phyloP scores from a whole-genome alignment of 225 moss, liverwort and hornwort genomes.

The Physcomitrium patens region DNA sequence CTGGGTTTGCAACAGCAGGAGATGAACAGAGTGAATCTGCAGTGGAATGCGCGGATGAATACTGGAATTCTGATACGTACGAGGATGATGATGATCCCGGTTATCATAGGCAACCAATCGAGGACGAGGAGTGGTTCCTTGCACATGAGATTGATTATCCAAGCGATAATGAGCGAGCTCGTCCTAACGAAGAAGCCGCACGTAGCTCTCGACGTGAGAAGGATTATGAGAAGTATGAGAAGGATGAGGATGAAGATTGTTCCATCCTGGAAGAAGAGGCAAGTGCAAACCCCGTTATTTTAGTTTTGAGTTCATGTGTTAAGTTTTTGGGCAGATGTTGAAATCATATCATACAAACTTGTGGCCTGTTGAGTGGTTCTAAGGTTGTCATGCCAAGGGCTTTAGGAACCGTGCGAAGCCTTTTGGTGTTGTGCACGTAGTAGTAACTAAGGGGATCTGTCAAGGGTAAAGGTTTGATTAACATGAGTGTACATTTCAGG shows the following conservation, averaged over 20 bases:
- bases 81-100: constrained; percentile 99
- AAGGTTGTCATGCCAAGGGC: neutral
- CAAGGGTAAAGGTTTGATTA: too few relatives aligned
- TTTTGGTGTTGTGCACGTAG: neutral
- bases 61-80: constrained; percentile 96
- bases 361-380: neutral
- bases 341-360: neutral
- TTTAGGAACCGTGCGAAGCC: neutral
- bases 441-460: neutral
- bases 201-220: constrained; percentile 70
- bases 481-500: too few relatives aligned
- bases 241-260: constrained; percentile 74
- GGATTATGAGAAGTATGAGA: constrained; percentile 73
- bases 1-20: constrained; percentile 50
- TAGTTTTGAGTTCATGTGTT: constrained; percentile 4
- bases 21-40: constrained; percentile 76
- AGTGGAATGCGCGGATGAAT: constrained; percentile 88
- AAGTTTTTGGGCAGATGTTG: neutral
- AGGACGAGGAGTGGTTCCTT: constrained; percentile 98
- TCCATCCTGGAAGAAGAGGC: constrained; percentile 93
- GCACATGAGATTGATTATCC: constrained; percentile 98
- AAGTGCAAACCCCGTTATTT: constrained; percentile 19
- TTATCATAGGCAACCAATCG: constrained; percentile 90
- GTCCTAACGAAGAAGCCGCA: constrained; percentile 61
- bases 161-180: constrained; percentile 87